Conservation (phyloP, 2,329 filamentous ascomycete genomes). For the Pseudogymnoascus sp. region DNA sequence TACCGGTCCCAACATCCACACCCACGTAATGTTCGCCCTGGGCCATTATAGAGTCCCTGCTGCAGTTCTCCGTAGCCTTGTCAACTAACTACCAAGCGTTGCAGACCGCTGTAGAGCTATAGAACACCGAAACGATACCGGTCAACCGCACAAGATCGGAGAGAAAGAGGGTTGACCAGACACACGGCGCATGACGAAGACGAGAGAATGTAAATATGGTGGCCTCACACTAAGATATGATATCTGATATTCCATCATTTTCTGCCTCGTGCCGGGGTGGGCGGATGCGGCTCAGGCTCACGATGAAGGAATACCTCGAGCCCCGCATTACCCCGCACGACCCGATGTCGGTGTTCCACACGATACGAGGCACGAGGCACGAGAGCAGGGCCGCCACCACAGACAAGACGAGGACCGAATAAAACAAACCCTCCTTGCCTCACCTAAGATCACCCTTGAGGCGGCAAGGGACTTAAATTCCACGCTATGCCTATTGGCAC, state of each 20-base stretch:
- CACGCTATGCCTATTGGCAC: too few species aligned
- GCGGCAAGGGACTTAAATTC: too few species aligned
- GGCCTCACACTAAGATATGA: not conserved
- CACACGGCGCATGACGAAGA: not conserved
- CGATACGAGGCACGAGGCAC: not conserved
- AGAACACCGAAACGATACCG: not conserved
- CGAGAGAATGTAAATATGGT: not conserved
- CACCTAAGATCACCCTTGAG: too few species aligned
- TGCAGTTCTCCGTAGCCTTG: not conserved
- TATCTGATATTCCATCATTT: not conserved
- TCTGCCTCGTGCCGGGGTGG: not conserved
- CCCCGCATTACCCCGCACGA: too few species aligned
- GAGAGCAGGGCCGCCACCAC: not conserved
- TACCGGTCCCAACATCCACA: slow-evolving; percentile 96
- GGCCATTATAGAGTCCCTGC: not conserved
- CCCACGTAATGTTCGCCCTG: slow-evolving; percentile 61
- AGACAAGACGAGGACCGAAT: too few species aligned
- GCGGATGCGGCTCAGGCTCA: not conserved
- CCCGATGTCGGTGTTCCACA: not conserved
- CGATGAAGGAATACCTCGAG: not conserved
- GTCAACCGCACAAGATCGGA: not conserved
- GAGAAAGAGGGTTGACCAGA: not conserved
- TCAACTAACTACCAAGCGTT: not conserved
- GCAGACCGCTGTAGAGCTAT: not conserved
- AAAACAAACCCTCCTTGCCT: too few species aligned